Evolutionary conservation across 371 early-diverging fungal species (phyloP).

Genomic region (Parasitella parasitica): DNA sequence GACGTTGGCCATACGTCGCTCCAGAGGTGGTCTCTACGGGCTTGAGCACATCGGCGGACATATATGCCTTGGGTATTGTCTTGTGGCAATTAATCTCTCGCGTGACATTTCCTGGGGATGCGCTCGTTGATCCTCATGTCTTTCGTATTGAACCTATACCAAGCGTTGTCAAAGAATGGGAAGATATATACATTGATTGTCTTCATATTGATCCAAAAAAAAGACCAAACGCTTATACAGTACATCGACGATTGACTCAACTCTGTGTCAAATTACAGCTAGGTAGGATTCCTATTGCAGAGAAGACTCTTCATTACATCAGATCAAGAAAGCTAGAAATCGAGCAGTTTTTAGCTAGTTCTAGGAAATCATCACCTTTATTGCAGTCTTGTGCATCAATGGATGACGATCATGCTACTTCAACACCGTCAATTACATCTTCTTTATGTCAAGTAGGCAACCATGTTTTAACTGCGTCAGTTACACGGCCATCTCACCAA

Average conservation of each 20-base stretch:
- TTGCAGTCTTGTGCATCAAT: neutral
- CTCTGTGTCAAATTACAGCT: constrained; percentile 1
- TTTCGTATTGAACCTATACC: constrained; percentile 49
- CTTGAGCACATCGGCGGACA: constrained; percentile 38
- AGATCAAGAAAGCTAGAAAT: constrained; percentile 9
- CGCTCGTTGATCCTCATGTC: constrained; percentile 34
- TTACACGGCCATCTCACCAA: constrained; percentile 39
- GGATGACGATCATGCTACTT: constrained; percentile 5
- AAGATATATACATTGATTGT: constrained; percentile 40
- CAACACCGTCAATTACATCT: constrained; percentile 7
- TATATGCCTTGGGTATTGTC: constrained; percentile 46
- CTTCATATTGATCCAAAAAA: constrained; percentile 35
- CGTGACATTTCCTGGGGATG: constrained; percentile 43
- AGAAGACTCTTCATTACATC: constrained; percentile 2
- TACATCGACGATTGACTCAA: constrained; percentile 25
- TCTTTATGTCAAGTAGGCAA: constrained; percentile 29
- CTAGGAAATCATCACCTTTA: neutral
- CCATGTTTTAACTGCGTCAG: constrained; percentile 37
- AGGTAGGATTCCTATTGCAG: neutral
- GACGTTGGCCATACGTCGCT: constrained; percentile 49
- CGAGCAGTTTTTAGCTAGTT: constrained; percentile 8
- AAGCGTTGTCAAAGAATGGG: constrained; percentile 37
- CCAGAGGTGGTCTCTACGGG: constrained; percentile 38
- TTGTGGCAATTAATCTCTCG: constrained; percentile 50
- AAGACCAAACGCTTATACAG: constrained; percentile 39